These are phyloP conservation scores for Venturia carpophila DNA, from an alignment of 2,329 filamentous ascomycete species.

Conservation along the genomic window DNA sequence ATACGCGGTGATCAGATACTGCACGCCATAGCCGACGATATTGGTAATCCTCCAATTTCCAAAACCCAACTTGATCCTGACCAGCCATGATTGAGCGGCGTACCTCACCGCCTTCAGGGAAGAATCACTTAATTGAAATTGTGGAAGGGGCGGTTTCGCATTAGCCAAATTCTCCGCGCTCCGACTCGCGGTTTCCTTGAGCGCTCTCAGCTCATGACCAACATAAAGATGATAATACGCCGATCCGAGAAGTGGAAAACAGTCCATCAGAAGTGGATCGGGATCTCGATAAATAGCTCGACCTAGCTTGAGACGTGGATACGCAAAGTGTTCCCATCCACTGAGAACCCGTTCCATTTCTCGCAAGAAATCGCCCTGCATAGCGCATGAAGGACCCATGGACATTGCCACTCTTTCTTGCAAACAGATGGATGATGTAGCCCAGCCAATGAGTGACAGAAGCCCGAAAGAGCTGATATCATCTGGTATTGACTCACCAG, in stretches of 20 bases:
- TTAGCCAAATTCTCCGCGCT: neutral
- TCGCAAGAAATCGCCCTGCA: slow-evolving; percentile 5
- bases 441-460: neutral
- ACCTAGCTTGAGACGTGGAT: neutral
- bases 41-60: neutral
- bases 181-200: slow-evolving; percentile 2
- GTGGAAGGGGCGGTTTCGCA: neutral
- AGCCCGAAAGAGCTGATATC: slow-evolving; percentile 2
- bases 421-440: slow-evolving; percentile 1
- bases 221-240: slow-evolving; percentile 8
- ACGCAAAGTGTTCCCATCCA: neutral
- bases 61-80: neutral
- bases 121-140: neutral
- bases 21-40: neutral
- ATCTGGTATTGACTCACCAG: neutral
- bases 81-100: slow-evolving; percentile 3
- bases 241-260: slow-evolving; percentile 1
- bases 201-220: neutral
- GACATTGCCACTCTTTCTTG: slow-evolving; percentile 1
- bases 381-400: neutral
- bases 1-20: slow-evolving; percentile 1
- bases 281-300: neutral
- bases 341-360: slow-evolving; percentile 1
- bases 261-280: neutral
- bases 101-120: neutral